These are phyloP conservation scores for Orbilia brochopaga DNA, from an alignment of 2,329 filamentous ascomycete species.

Conservation along the genomic window DNA sequence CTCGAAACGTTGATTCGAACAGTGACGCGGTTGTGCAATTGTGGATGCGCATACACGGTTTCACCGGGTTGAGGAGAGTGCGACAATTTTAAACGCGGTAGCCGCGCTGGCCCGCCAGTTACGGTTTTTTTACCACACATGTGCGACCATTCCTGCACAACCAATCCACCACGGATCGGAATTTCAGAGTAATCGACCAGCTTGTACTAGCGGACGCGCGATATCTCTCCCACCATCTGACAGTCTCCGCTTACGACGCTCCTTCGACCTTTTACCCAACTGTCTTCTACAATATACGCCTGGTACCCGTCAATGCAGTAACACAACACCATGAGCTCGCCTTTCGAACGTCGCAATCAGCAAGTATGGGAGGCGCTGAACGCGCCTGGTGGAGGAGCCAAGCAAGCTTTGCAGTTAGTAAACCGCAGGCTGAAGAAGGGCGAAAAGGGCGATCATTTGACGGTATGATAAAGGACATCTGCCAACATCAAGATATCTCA, in stretches of 20 bases:
- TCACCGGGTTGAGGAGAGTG: conserved; percentile 10
- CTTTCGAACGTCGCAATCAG: conserved; percentile 55
- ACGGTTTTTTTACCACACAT: conserved; percentile 1
- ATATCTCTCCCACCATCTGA: not conserved
- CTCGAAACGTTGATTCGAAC: too few relatives aligned
- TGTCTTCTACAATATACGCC: not conserved
- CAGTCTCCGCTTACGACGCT: not conserved
- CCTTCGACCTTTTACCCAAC: not conserved
- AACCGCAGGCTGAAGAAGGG: conserved; percentile 55
- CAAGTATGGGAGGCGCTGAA: conserved; percentile 55
- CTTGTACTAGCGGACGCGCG: not conserved
- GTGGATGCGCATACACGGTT: not conserved
- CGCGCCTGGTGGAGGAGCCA: conserved; percentile 50
- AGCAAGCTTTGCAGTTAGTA: conserved; percentile 55
- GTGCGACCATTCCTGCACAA: not conserved
- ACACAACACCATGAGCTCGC: conserved; percentile 50
- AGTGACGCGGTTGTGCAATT: too few relatives aligned
- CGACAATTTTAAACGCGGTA: conserved; percentile 38
- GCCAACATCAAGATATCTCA: not conserved
- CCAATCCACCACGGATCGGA: not conserved
- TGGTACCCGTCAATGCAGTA: conserved; percentile 15
- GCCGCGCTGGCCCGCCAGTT: conserved; percentile 30
- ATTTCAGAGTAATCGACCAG: conserved; percentile 8
- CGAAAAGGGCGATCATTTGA: conserved; percentile 55
- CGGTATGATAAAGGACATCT: conserved; percentile 42